These are phyloP conservation scores for Beauveria australis DNA, from an alignment of 2,329 filamentous ascomycete genomes.

Conservation along the genomic window DNA sequence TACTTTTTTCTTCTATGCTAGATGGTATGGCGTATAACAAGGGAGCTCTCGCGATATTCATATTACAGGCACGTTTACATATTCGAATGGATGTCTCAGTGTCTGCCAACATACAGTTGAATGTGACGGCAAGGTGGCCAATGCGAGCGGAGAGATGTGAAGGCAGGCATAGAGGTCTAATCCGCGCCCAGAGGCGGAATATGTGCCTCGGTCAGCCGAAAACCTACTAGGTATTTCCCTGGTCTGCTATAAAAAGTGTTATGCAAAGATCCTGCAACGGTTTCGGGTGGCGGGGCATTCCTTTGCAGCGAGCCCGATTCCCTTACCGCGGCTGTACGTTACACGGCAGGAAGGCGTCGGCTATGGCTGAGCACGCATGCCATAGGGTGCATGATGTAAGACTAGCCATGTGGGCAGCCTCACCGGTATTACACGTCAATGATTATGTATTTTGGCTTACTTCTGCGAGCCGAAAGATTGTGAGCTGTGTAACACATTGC, in stretches of 20 bases:
- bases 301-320: background rate
- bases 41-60: slow-evolving; percentile 6
- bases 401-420: background rate
- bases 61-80: background rate
- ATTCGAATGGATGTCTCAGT: slow-evolving; percentile 1
- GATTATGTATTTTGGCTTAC: background rate
- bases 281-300: background rate
- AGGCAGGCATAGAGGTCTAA: background rate
- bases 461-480: background rate
- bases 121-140: background rate
- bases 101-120: background rate
- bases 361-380: background rate
- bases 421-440: background rate
- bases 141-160: background rate
- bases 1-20: background rate
- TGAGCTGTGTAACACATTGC: background rate
- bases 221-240: background rate
- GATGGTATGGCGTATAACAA: slow-evolving; percentile 7
- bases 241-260: background rate
- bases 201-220: background rate
- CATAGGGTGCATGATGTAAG: background rate
- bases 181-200: background rate
- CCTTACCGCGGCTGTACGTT: background rate
- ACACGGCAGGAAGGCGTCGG: background rate
- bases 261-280: background rate